Evolutionary conservation across 2,329 filamentous ascomycete genomes (phyloP).

Genomic region (Orbilia brochopaga): DNA sequence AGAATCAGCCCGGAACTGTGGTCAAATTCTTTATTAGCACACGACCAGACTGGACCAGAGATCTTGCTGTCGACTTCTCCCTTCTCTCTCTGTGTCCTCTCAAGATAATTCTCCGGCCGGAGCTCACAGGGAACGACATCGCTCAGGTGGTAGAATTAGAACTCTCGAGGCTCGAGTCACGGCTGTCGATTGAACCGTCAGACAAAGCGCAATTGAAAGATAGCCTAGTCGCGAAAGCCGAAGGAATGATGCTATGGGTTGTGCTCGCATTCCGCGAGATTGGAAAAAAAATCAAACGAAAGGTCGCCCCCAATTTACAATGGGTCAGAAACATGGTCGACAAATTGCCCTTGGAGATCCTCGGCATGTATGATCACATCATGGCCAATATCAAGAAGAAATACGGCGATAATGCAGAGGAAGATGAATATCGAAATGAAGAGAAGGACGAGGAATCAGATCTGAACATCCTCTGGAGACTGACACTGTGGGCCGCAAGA

Average conservation of each 20-base stretch:
- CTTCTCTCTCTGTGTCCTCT: constrained; percentile 1
- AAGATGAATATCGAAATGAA: constrained; percentile 1
- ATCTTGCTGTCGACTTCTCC: constrained; percentile 8
- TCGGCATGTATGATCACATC: constrained; percentile 29
- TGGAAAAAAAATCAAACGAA: constrained; percentile 6
- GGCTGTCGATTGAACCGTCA: constrained; percentile 5
- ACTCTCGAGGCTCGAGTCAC: constrained; percentile 8
- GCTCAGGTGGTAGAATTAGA: constrained; percentile 21
- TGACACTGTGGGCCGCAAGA: constrained; percentile 18
- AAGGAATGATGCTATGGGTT: constrained; percentile 36
- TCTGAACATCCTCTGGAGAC: constrained; percentile 6
- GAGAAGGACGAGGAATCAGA: constrained; percentile 22
- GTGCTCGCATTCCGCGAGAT: constrained; percentile 27
- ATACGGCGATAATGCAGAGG: constrained; percentile 5
- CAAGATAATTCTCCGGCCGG: constrained; percentile 12
- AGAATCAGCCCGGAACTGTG: neutral
- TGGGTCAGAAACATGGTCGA: constrained; percentile 13
- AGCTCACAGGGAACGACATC: constrained; percentile 22
- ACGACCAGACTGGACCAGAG: constrained; percentile 19
- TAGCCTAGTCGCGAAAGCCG: constrained; percentile 13
- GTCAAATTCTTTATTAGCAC: constrained; percentile 24
- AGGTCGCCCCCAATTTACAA: constrained; percentile 12
- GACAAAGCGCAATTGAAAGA: constrained; percentile 11
- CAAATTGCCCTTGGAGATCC: constrained; percentile 21
- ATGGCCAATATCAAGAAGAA: constrained; percentile 22